Base-by-base conservation (phyloP, 495 filamentous ascomycete species). In the Sporormia fimetaria region DNA sequence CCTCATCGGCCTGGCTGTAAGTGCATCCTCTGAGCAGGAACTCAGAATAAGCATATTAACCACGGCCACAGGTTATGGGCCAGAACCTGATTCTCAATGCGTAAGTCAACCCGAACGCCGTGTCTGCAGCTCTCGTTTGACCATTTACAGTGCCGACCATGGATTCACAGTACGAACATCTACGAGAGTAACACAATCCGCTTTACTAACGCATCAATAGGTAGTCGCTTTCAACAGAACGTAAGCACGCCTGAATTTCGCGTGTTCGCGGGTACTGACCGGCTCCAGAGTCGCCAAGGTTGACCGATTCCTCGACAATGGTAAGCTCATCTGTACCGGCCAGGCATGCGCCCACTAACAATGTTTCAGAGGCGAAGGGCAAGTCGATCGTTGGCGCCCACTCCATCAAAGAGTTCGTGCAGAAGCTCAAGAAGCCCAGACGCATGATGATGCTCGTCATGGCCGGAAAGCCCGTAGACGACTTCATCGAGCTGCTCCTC, bases 21-120 rank as follows among this genome's bases (percentile, higher is more conserved):
- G 48, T 41, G n/a, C n/a, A n/a, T 29, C 38, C 18, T 16, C 21
- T 4, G 31, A 40, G 33, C 32, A 14, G 15, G 8, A 16, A 4
- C 6, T 37, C 6, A 7, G 25, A n/a, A n/a, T n/a, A n/a, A n/a
- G n/a, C n/a, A n/a, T n/a, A n/a, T n/a, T n/a, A n/a, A n/a, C n/a
- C n/a, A n/a, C n/a, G n/a, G n/a, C n/a, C n/a, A n/a, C 27, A 54
- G 51, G 88, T 98, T 59, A 96, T 98, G 90, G 80, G 80, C 31
- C 61, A 95, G 77, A 98, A 98, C 75, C 70, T 98, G 73, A 96
- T 98, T 71, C 69, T 98, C 57, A 98, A 98, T 68, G 85, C 80
- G 70, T 92, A 54, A 54, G 51, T 41, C 9, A 38, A 31, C 8
- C 25, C 30, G 28, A 15, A 30, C 16, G 21, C n/a, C 32, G 6